phyloP scores from a whole-genome alignment of 805 yeast genomes.

The Wickerhamomyces canadensis region DNA sequence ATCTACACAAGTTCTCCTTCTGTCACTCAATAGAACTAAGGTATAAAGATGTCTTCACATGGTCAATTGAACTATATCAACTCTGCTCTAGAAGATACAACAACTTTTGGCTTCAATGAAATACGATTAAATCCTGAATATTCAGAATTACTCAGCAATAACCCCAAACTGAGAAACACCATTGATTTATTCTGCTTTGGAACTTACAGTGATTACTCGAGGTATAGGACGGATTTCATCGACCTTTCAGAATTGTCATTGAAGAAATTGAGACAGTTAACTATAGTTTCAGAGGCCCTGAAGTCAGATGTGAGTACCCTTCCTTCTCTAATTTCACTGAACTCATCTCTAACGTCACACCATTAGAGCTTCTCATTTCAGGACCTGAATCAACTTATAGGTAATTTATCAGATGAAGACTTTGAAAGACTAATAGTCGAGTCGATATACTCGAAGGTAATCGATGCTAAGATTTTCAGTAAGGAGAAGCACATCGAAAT shows the following conservation, averaged over 20 bases:
- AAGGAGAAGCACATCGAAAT: constrained; percentile 16
- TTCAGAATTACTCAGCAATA: constrained; percentile 1
- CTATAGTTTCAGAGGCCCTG: constrained; percentile 16
- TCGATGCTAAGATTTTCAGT: constrained; percentile 18
- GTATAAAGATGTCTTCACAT: too few relatives aligned
- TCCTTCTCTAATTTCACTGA: not conserved
- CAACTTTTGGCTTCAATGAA: constrained; percentile 22
- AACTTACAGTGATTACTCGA: constrained; percentile 11
- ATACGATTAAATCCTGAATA: constrained; percentile 8
- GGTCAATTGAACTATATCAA: not conserved
- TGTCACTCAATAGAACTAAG: too few relatives aligned
- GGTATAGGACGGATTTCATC: constrained; percentile 7
- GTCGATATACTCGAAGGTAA: constrained; percentile 10
- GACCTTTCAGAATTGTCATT: constrained; percentile 10
- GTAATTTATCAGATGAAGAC: constrained; percentile 5
- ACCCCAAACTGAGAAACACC: constrained; percentile 14
- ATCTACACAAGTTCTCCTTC: too few relatives aligned
- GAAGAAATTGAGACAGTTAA: constrained; percentile 18
- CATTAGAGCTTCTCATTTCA: constrained; percentile 8
- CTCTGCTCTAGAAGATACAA: constrained; percentile 11
- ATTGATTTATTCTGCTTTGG: constrained; percentile 24
- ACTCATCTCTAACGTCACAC: too few relatives aligned
- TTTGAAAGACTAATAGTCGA: constrained; percentile 20
- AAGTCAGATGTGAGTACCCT: constrained; percentile 5
- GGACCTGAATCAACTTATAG: constrained; percentile 8